Evolutionary conservation across 1,284 basidiomycete species (phyloP), one percentile per base, ranked within the genome.

Genomic region (Leccinum pachyderme): DNA sequence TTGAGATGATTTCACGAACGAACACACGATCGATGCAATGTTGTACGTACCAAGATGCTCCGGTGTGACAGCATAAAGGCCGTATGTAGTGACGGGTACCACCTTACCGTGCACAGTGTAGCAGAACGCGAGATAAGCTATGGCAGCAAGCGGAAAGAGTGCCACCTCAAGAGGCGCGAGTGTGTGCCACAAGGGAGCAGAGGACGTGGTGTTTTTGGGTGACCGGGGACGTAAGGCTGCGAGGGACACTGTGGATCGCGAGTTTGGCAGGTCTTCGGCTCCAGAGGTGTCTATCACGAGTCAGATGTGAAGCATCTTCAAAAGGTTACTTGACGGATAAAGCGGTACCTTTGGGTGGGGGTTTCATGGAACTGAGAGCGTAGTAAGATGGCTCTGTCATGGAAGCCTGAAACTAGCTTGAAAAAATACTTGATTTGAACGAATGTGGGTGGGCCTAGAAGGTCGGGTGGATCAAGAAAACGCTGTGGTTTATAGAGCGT

Each of bases 81-180:
- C 68, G 8, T 55, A 56, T 9, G 62, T 60, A 28, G 52, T 66
- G 43, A 69, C 59, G 29, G 67, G 68, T 3, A 69, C 63, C 7
- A 59, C 56, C 24, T 31, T 56, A 9, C 59, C 53, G 41, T 67
- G 67, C 13, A 67, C 66, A 2, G 58, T 49, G 18, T 71, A 69
- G 55, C 67, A 69, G 39, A 69, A 69, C 0, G 60, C 58, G 12
- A 69, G 53, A 52, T 66, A 69, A 11, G 37, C 65, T 31, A 71
- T 61, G 2, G 66, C 63, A 3, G 57, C 54, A 11, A 69, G 44
- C 2, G 67, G 69, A 7, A 69, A 49, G 52, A 70, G 54, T 1
- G 58, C 55, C 56, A 69, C 57, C 50, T 56, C 11, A 5, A 62
- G 50, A 0, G 59, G 52, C 5, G 59, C 51, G 13, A 58, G 27